Conservation (phyloP, 116 monocot species). For the Phalaenopsis hybrid region DNA sequence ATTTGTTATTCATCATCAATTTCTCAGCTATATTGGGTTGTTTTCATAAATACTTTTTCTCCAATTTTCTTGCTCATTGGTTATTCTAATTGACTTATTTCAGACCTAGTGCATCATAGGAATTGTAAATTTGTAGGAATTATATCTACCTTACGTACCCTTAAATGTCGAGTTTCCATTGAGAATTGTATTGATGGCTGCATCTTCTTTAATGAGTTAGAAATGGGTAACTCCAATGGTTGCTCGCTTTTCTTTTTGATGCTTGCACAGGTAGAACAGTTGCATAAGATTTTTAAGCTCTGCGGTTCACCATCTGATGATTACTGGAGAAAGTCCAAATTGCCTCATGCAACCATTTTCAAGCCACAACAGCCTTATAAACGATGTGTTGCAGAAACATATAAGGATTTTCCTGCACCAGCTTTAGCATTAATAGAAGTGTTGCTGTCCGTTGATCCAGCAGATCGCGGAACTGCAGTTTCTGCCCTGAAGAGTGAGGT, state of each 20-base stretch:
- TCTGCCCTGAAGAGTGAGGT: constrained; percentile 85
- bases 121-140: too few relatives aligned
- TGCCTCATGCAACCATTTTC: constrained; percentile 97
- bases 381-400: constrained; percentile 73
- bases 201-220: too few relatives aligned
- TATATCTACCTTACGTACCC: too few relatives aligned
- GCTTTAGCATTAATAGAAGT: constrained; percentile 63
- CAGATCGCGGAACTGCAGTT: constrained; percentile 70
- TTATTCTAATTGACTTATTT: too few relatives aligned
- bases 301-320: constrained; percentile 98
- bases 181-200: too few relatives aligned
- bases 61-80: too few relatives aligned
- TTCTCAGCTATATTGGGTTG: too few relatives aligned
- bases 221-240: too few relatives aligned
- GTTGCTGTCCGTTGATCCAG: constrained; percentile 83
- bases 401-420: constrained; percentile 66
- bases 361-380: constrained; percentile 91
- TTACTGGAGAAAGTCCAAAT: constrained; percentile 87
- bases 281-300: constrained; percentile 97
- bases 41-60: too few relatives aligned
- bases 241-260: neutral
- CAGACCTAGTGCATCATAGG: too few relatives aligned
- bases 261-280: constrained; percentile 70
- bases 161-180: too few relatives aligned
- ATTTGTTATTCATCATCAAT: too few relatives aligned